Percentiles rank a stretch among this genome's conserved stretches.
Evolutionary conservation across 345 rosid genomes (phyloP).

Genomic region (Erysimum cheiranthoides): DNA sequence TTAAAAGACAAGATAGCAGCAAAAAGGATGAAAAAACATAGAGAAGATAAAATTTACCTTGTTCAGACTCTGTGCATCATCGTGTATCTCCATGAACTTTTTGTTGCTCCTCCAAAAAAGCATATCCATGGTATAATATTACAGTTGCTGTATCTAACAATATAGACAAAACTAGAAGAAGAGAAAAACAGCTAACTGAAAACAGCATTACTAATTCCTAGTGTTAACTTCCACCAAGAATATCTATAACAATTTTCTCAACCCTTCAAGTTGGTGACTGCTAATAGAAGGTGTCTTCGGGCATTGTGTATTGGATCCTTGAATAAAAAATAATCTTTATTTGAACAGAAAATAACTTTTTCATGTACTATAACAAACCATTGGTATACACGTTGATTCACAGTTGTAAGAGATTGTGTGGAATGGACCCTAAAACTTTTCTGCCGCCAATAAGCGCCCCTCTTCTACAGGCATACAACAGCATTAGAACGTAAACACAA

Average conservation of each 20-base stretch:
- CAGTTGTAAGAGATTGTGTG: slow-evolving; percentile 38
- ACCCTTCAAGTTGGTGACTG: slow-evolving; percentile 29
- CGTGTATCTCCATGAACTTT: neutral
- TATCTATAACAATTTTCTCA: neutral
- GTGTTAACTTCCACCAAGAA: slow-evolving; percentile 19
- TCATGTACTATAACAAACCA: slow-evolving; percentile 37
- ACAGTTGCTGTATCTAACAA: slow-evolving; percentile 16
- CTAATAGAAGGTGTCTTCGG: neutral
- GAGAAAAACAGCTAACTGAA: neutral
- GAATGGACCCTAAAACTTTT: slow-evolving; percentile 47
- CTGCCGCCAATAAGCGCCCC: slow-evolving; percentile 53
- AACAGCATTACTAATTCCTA: slow-evolving; percentile 10
- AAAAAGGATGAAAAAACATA: neutral
- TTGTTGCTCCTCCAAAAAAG: slow-evolving; percentile 20
- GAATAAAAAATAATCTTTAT: slow-evolving; percentile 18
- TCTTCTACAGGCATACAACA: slow-evolving; percentile 53
- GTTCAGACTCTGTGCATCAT: slow-evolving; percentile 12
- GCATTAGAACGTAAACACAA: slow-evolving; percentile 34
- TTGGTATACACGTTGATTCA: slow-evolving; percentile 36
- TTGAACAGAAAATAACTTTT: slow-evolving; percentile 14
- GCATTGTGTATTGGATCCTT: slow-evolving; percentile 24
- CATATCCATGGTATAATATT: slow-evolving; percentile 17
- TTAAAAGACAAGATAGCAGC: neutral
- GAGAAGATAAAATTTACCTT: slow-evolving; percentile 29
- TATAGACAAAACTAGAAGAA: slow-evolving; percentile 19